Evolutionary conservation across 257 asterid species (phyloP).

Genomic region (Verbascum thapsus): DNA sequence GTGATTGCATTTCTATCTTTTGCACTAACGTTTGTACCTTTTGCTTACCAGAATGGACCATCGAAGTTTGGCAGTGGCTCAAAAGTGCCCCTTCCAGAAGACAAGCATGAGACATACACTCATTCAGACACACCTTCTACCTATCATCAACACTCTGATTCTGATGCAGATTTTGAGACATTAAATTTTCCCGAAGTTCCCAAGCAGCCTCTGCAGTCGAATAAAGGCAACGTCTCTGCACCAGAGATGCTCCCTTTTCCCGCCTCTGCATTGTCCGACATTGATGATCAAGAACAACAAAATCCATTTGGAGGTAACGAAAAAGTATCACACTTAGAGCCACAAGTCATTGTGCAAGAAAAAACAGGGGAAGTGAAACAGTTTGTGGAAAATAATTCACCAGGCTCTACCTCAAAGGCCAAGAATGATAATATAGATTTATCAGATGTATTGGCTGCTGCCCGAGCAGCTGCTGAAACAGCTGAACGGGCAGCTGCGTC

Average conservation of each 20-base stretch:
- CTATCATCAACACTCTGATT: slow-evolving; percentile 50
- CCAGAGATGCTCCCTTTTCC: slow-evolving; percentile 94
- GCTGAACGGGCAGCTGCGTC: slow-evolving; percentile 95
- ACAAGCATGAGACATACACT: slow-evolving; percentile 45
- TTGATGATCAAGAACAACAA: slow-evolving; percentile 52
- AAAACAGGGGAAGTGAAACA: slow-evolving; percentile 52
- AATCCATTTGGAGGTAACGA: slow-evolving; percentile 32
- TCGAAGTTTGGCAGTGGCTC: slow-evolving; percentile 64
- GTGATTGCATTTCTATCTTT: no score
- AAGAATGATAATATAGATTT: slow-evolving; percentile 50
- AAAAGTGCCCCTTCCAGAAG: slow-evolving; percentile 65
- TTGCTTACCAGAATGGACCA: slow-evolving; percentile 71
- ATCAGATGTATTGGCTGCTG: slow-evolving; percentile 85
- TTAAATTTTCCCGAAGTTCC: slow-evolving; percentile 87
- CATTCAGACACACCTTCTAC: slow-evolving; percentile 41
- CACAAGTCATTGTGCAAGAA: slow-evolving; percentile 32
- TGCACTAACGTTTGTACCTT: slow-evolving; percentile 20
- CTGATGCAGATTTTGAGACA: slow-evolving; percentile 61
- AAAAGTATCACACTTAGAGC: slow-evolving; percentile 29
- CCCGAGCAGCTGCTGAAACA: slow-evolving; percentile 81
- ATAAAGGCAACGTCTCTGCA: slow-evolving; percentile 44
- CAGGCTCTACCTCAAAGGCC: slow-evolving; percentile 36
- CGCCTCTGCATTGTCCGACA: slow-evolving; percentile 67
- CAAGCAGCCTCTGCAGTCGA: slow-evolving; percentile 56
- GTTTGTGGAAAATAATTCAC: slow-evolving; percentile 41